These are phyloP conservation scores for Coniella vitis DNA, from an alignment of 2,329 filamentous ascomycete species.

Conservation along the genomic window DNA sequence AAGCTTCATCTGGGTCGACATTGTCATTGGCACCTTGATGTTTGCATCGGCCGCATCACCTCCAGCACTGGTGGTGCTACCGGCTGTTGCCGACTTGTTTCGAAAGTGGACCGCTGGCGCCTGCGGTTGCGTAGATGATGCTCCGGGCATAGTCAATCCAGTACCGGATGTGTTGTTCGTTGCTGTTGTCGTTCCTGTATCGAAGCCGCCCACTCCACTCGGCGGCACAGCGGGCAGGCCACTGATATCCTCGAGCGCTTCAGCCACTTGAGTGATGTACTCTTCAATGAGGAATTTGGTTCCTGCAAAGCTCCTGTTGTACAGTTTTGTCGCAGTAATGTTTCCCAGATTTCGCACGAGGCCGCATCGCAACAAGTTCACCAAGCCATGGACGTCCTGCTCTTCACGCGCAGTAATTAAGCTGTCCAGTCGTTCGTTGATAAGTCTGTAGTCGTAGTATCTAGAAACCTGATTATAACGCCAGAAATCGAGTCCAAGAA, in stretches of 20 bases:
- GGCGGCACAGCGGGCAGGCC: slow-evolving; percentile 39
- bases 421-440: slow-evolving; percentile 67
- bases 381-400: slow-evolving; percentile 64
- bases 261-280: slow-evolving; percentile 79
- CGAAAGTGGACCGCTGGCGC: slow-evolving; percentile 14
- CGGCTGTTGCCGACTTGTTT: slow-evolving; percentile 8
- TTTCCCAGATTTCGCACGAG: slow-evolving; percentile 84
- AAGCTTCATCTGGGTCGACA: slow-evolving; percentile 49
- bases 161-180: not conserved
- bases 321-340: slow-evolving; percentile 74
- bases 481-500: slow-evolving; percentile 77
- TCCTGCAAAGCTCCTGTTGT: slow-evolving; percentile 77
- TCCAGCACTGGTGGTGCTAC: slow-evolving; percentile 4
- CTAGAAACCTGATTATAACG: slow-evolving; percentile 73
- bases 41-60: not conserved
- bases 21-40: slow-evolving; percentile 13
- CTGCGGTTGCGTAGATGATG: not conserved
- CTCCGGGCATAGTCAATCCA: not conserved
- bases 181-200: no score
- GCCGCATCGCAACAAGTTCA: slow-evolving; percentile 74
- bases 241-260: slow-evolving; percentile 71
- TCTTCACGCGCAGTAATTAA: slow-evolving; percentile 34
- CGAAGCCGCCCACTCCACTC: slow-evolving; percentile 6
- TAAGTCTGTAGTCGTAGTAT: slow-evolving; percentile 81
- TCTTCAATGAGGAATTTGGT: slow-evolving; percentile 89